Evolutionary conservation across 2,329 filamentous ascomycete genomes (phyloP), one percentile per base, ranked within the genome.

Genomic region (Neospermospora avenae): DNA sequence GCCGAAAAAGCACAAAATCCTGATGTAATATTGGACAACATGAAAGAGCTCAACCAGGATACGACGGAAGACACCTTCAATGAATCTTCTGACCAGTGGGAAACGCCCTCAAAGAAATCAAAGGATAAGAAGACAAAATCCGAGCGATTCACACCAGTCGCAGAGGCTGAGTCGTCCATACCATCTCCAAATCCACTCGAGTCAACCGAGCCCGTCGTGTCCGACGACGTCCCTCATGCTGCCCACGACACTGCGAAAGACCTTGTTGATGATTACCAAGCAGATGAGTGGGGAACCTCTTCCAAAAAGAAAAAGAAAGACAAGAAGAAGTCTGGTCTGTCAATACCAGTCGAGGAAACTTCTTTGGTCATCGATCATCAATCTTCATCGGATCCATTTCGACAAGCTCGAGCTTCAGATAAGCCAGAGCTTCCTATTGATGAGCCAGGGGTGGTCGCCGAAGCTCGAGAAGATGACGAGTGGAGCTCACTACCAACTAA

Each of bases 261-360:
- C 4, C 3, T 37, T 14, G 48, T 35, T 18, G 46, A 58, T 24
- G 49, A 49, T 4, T 24, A 16, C 3, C 39, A 42, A 35, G 60
- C 51, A 35, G 58, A 57, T 45, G 55, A 60, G 25, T 58, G 57
- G 49, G 51, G 24, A 35, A 24, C 14, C 10, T 58, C 57, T 37
- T 45, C 44, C 22, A 64, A 65, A 55, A 63, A 59, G 51, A 57
- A 58, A 20, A 63, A 60, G 54, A 61, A 63, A 28, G 60, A 64
- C 44, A 65, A 64, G 58, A 62, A 63, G 42, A 63, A 58, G 22
- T 65, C 65, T 37, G 53, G 45, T n/a, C 20, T 65, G 16, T 63
- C 63, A 16, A 61, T 59, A 35, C 63, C 63, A 44, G 24, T 60
- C 28, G 61, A 64, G 18, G 35, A 59, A 39, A 5, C 46, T 20